Conservation (phyloP, 768 basidiomycete genomes). For the Lyophyllum shimeji region DNA sequence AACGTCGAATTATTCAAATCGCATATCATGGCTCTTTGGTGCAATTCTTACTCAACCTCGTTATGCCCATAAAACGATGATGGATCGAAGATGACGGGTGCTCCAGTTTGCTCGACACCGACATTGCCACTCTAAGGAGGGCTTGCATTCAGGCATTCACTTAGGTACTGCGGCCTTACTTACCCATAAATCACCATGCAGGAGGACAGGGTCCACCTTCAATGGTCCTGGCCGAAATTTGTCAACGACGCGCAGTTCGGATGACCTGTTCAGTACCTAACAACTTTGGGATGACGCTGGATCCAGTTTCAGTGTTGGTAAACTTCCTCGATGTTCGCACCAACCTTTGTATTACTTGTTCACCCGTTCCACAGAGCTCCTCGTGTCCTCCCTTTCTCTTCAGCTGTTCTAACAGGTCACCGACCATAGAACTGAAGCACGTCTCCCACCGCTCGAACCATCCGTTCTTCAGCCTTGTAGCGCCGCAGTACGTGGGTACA, state of each 20-base stretch:
- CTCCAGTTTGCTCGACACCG: conserved; percentile 53
- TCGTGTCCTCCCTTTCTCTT: conserved; percentile 37
- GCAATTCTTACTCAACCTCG: conserved; percentile 67
- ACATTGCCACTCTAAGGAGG: conserved; percentile 65
- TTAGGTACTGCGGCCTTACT: conserved; percentile 12
- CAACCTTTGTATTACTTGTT: conserved; percentile 47
- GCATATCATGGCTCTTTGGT: not conserved
- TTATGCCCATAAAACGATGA: conserved; percentile 80
- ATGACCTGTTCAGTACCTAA: conserved; percentile 36
- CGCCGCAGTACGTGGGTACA: conserved; percentile 77
- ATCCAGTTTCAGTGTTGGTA: not conserved
- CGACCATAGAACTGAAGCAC: conserved; percentile 64
- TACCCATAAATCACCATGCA: conserved; percentile 85
- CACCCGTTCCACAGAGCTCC: conserved; percentile 50
- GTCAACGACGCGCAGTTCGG: not conserved
- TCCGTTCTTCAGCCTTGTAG: conserved; percentile 67
- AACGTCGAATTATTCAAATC: not conserved
- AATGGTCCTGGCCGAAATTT: conserved; percentile 37
- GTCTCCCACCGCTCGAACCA: conserved; percentile 73
- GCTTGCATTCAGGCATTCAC: conserved; percentile 3
- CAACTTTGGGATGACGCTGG: conserved; percentile 74
- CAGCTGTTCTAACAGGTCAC: conserved; percentile 52
- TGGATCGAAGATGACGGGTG: conserved; percentile 75
- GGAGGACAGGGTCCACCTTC: conserved; percentile 60
- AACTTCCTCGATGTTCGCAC: conserved; percentile 14